phyloP scores from a whole-genome alignment of 169 alveolate genomes.

The Plasmodium malariae region DNA sequence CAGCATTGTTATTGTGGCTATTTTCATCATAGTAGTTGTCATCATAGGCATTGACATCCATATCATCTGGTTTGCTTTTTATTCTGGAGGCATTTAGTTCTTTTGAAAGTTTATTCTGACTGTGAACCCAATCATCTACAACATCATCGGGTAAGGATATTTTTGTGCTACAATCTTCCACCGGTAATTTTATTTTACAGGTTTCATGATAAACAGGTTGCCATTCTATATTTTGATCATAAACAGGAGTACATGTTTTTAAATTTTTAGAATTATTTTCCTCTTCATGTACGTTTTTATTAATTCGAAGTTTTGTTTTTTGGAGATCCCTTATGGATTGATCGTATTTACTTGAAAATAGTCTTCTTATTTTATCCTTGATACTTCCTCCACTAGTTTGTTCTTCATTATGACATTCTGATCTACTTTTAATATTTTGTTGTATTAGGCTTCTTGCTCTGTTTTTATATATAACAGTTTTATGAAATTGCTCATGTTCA shows the following conservation, averaged over 20 bases:
- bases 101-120: constrained; percentile 40
- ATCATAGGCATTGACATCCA: background rate
- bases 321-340: constrained; percentile 18
- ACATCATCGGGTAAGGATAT: constrained; percentile 40
- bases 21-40: background rate
- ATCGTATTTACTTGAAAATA: constrained; percentile 50
- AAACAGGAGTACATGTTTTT: background rate
- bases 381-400: constrained; percentile 42
- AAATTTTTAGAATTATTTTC: background rate
- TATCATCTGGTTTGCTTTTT: background rate
- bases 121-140: constrained; percentile 43
- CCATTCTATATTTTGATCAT: constrained; percentile 55
- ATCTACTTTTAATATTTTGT: constrained; percentile 17
- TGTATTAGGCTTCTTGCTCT: constrained; percentile 44
- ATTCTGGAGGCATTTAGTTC: background rate
- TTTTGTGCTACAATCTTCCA: constrained; percentile 35
- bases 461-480: constrained; percentile 33
- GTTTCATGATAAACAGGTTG: constrained; percentile 75
- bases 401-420: constrained; percentile 4
- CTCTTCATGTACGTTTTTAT: constrained; percentile 12
- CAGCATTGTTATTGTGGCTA: background rate
- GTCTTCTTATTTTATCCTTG: constrained; percentile 54
- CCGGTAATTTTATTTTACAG: constrained; percentile 75
- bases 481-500: constrained; percentile 37
- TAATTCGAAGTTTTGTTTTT: constrained; percentile 33